phyloP scores from a whole-genome alignment of 2,329 filamentous ascomycete genomes.

The Claviceps sp. region DNA sequence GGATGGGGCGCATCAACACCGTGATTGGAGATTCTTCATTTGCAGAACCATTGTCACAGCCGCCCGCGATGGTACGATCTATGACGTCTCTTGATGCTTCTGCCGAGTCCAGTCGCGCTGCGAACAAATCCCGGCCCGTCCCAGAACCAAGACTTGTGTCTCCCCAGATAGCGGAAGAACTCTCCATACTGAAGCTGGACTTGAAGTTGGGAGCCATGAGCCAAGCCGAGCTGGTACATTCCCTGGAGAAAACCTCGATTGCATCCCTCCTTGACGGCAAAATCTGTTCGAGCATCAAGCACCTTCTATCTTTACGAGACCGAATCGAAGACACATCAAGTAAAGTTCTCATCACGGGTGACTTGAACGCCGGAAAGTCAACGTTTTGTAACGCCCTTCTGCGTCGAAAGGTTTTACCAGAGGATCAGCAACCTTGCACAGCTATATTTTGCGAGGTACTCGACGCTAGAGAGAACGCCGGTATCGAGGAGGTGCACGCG shows the following conservation, averaged over 20 bases:
- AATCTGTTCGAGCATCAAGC: conserved; percentile 85
- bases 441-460: conserved; percentile 97
- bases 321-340: conserved; percentile 95
- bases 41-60: conserved; percentile 24
- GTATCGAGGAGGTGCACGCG: conserved; percentile 88
- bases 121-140: conserved; percentile 40
- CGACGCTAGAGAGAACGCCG: conserved; percentile 79
- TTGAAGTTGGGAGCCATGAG: conserved; percentile 77
- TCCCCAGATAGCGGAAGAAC: conserved; percentile 87
- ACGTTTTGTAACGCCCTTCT: conserved; percentile 98
- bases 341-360: conserved; percentile 91
- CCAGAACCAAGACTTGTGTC: conserved; percentile 75
- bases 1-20: conserved; percentile 50
- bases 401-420: conserved; percentile 80
- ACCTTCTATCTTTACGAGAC: conserved; percentile 74
- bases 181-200: conserved; percentile 89
- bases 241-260: conserved; percentile 81
- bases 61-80: conserved; percentile 48
- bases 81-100: conserved; percentile 51
- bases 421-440: conserved; percentile 96
- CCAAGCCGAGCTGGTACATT: conserved; percentile 86
- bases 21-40: conserved; percentile 35
- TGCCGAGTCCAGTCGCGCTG: conserved; percentile 60
- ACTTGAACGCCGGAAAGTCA: conserved; percentile 94
- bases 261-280: conserved; percentile 86